Evolutionary conservation across 2,329 filamentous ascomycete species (phyloP), one percentile per base, ranked within the genome.

Genomic region (Fusarium abutilonis): DNA sequence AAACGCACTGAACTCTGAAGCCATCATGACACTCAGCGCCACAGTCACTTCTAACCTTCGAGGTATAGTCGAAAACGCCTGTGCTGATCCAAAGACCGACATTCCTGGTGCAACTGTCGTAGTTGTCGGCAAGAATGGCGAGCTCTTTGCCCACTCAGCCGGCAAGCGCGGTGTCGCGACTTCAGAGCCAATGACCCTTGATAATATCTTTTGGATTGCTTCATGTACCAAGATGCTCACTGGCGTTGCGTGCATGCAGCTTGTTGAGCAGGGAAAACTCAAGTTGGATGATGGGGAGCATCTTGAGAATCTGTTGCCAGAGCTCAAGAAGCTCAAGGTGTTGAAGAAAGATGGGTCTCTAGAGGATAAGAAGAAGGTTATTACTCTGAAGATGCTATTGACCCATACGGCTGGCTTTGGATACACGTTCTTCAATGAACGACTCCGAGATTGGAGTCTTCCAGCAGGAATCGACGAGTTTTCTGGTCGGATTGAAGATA

Each of bases 201-300:
- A 90, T 35, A 85, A 78, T 9, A 75, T 86, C 1, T 90, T 88
- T 68, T 86, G 81, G 82, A 76, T 86, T 6, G 84, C 84, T 0
- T 85, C 82, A 0, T 85, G 82, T 67, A 85, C 84, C 14, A 87
- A 87, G 72, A 76, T 85, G 75, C 73, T 86, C 11, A 74, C 77
- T 0, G 82, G 77, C 0, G 71, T 86, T 13, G 82, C 83, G 1
- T 79, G 76, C 42, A 84, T 87, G 82, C 84, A 87, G 69, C 78
- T 84, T 1, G 83, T 86, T 2, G 85, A 87, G 66, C 73, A 78
- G 47, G 83, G 81, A 0, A 60, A 70, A 9, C 63, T 86, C 15
- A 73, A 63, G 1, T 73, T 86, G 0, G 84, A 86, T 46, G 79
- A 84, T 55, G 74, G 73, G 0, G 73, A 75, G 0, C 75, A 80